These are phyloP conservation scores for Cichorium intybus DNA, from an alignment of 140 eudicot species.

Conservation along the genomic window DNA sequence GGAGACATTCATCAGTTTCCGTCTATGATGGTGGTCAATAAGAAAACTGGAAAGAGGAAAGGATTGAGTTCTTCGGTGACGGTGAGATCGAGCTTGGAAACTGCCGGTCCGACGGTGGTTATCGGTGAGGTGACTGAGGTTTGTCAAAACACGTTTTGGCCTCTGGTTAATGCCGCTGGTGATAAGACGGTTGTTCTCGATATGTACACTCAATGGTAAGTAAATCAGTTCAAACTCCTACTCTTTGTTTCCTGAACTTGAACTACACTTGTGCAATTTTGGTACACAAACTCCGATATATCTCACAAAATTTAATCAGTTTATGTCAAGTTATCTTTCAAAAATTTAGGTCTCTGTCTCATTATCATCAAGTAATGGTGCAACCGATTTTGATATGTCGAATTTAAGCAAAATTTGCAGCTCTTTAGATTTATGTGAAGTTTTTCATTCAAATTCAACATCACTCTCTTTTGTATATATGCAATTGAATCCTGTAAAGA, in stretches of 20 bases:
- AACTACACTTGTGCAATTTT: not conserved
- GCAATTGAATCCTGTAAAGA: not conserved
- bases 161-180: conserved; percentile 70
- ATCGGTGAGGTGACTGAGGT: conserved; percentile 71
- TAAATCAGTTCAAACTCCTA: not conserved
- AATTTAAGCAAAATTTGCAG: not conserved
- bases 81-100: conserved; percentile 46
- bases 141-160: conserved; percentile 72
- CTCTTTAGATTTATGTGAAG: not conserved
- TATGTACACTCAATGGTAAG: conserved; percentile 86
- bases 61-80: conserved; percentile 15
- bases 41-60: conserved; percentile 13
- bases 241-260: not conserved
- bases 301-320: not conserved
- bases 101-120: conserved; percentile 38
- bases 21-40: conserved; percentile 4
- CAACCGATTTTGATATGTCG: not conserved
- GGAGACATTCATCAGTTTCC: conserved; percentile 7
- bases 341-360: not conserved
- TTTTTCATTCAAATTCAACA: not conserved
- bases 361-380: not conserved
- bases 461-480: not conserved
- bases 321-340: not conserved
- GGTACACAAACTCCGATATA: not conserved
- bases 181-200: conserved; percentile 78